Evolutionary conservation across 257 asterid species (phyloP).

Genomic region (Cruciata laevipes): DNA sequence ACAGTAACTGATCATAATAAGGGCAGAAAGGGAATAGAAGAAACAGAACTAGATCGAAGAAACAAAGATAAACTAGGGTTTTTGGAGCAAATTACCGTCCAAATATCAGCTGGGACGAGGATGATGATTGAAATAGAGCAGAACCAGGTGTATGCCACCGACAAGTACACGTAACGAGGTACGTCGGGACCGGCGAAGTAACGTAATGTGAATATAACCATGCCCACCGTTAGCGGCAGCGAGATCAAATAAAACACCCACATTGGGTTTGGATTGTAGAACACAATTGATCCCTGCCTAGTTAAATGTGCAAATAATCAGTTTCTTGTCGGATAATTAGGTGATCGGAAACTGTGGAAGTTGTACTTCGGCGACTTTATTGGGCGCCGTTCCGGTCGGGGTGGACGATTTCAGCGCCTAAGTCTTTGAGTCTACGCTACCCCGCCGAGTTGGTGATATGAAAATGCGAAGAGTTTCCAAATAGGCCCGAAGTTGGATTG

Average conservation of each 20-base stretch:
- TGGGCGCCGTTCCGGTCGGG: constrained; percentile 13
- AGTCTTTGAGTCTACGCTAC: constrained; percentile 11
- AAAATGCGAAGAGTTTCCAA: not conserved
- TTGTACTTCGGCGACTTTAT: not conserved
- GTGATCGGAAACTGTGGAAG: constrained; percentile 12
- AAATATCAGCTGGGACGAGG: constrained; percentile 99
- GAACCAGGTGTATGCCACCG: constrained; percentile 98
- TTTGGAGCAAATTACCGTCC: constrained; percentile 61
- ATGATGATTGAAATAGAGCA: constrained; percentile 91
- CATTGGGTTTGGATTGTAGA: constrained; percentile 30
- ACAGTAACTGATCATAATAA: constrained; percentile 10
- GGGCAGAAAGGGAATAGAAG: not conserved
- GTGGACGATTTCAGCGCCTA: constrained; percentile 8
- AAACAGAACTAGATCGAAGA: not conserved
- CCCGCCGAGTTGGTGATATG: not conserved
- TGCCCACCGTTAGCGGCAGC: constrained; percentile 84
- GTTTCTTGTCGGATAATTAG: not conserved
- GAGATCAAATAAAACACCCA: constrained; percentile 99
- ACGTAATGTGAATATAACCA: constrained; percentile 74
- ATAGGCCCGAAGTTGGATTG: not conserved
- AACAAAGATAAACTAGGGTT: not conserved
- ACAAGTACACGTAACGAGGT: constrained; percentile 77
- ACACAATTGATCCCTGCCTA: constrained; percentile 3
- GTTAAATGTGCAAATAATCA: not conserved
- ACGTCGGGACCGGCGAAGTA: constrained; percentile 95